Evolutionary conservation across 139 green algal genomes (phyloP), one percentile per base, ranked within the genome.

Genomic region (Chlamydomonas schloesseri): DNA sequence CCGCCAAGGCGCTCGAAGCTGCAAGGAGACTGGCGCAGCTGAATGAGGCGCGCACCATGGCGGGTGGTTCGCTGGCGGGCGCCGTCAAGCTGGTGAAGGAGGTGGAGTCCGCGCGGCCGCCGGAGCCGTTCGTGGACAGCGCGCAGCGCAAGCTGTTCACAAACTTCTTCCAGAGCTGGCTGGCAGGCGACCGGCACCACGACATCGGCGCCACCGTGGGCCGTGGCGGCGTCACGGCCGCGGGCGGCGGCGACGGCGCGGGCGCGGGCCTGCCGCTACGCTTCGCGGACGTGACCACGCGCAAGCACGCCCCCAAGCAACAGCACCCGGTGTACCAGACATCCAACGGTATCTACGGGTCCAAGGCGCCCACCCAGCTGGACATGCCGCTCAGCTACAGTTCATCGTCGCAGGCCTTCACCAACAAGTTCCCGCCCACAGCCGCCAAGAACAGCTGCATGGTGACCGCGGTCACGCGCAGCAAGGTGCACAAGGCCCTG

Each of bases 321-420:
- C 55, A 91, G 81, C 81, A 91, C 73, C 67, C 87, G 6, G 42
- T 81, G 3, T 91, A 85, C 81, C 58, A 71, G 24, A 91, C 87
- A 5, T 75, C 50, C 53, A 88, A 64, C 73, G 83, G 83, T 42
- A 72, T 57, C 9, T 90, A 90, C 47, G 86, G 86, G 20, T 0
- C 13, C 26, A 87, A 87, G 86, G n/a, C 28, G 64, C 72, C 81
- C n/a, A 10, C 1, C 2, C 31, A 65, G 50, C 21, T 75, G 46
- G 79, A 85, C n/a, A 87, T 90, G 79, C 87, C 87, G 46, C 57
- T 80, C 23, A 80, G 55, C 31, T 90, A 87, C 87, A 55, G 31
- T 3, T 29, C 53, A 67, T 46, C 73, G 65, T 72, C 62, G 28
- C 73, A 88, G 57, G 23, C 69, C 64, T 90, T 87, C 87, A 87